phyloP scores from a whole-genome alignment of 139 green algal species.

The Penium margaritaceum region DNA sequence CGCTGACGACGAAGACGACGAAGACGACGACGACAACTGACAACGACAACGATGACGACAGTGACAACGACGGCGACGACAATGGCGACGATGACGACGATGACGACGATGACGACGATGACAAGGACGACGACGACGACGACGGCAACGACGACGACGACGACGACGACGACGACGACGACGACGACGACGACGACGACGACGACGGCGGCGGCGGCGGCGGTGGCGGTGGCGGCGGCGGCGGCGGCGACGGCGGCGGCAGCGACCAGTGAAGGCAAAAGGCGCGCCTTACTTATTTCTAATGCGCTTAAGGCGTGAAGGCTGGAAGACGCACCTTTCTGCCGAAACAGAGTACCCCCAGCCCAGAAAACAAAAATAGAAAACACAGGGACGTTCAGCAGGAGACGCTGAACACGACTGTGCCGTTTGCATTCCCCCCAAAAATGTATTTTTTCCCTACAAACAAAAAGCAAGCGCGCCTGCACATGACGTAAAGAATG shows the following conservation, averaged over 20 bases:
- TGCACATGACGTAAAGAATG: too few relatives aligned
- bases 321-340: neutral
- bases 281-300: too few relatives aligned
- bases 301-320: neutral
- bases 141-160: constrained; percentile 17
- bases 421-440: too few relatives aligned
- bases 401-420: too few relatives aligned
- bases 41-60: neutral
- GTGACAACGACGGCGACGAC: neutral
- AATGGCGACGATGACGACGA: constrained; percentile 2
- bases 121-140: constrained; percentile 18
- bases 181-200: constrained; percentile 24
- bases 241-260: neutral
- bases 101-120: constrained; percentile 15
- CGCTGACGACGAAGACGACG: too few relatives aligned
- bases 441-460: too few relatives aligned
- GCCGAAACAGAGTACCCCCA: too few relatives aligned
- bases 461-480: too few relatives aligned
- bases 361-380: too few relatives aligned
- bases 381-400: too few relatives aligned
- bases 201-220: constrained; percentile 3
- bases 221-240: neutral
- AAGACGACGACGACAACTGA: too few relatives aligned
- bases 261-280: too few relatives aligned
- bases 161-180: constrained; percentile 23